Base-by-base conservation (phyloP, 495 filamentous ascomycete genomes). In the Penicillium dipodomyicola region DNA sequence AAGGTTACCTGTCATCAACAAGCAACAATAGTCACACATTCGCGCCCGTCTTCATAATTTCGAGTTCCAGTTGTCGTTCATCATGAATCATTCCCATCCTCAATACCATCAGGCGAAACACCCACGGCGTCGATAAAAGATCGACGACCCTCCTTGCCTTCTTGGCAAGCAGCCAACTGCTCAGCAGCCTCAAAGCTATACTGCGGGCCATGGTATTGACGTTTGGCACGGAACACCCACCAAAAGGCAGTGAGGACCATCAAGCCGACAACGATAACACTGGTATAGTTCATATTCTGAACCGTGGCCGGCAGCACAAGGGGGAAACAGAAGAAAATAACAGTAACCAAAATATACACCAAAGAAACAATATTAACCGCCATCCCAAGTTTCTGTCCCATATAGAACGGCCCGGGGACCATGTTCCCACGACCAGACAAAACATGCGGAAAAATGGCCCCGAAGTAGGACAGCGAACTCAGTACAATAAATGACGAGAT, bases 401-500 rank as follows among this genome's bases (percentile, higher is more conserved):
- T 82, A 61, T 81, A 82, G 64, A 92, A 93, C 2, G 86, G 86
- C 0, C 87, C 89, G 0, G 77, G 77, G 6, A 80, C 76, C 52
- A 92, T 83, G 20, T 87, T 78, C n/a, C 76, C 71, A 2, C 89
- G 74, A 0, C 82, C 69, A 0, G 84, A 84, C 2, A 88, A 61
- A 4, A 92, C 63, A 58, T 92, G 84, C 2, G 87, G 86, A 5
- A 84, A 71, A 52, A 92, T 89, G 4, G 89, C 86, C 14, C 84
- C 81, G 11, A 84, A 77, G 54, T 92, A 92, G 0, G 87, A 90
- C 0, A 84, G 65, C 0, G 85, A 87, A n/a, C 83, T 83, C 0
- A 92, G 79, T 30, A 92, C 82, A 62, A 92, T 83, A 66, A 90
- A 93, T 0, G 80, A 84, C 2, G 86, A 87, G 2, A 90, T 84